These are phyloP conservation scores for Suillus variegatus DNA, from an alignment of 768 basidiomycete species.

Conservation along the genomic window DNA sequence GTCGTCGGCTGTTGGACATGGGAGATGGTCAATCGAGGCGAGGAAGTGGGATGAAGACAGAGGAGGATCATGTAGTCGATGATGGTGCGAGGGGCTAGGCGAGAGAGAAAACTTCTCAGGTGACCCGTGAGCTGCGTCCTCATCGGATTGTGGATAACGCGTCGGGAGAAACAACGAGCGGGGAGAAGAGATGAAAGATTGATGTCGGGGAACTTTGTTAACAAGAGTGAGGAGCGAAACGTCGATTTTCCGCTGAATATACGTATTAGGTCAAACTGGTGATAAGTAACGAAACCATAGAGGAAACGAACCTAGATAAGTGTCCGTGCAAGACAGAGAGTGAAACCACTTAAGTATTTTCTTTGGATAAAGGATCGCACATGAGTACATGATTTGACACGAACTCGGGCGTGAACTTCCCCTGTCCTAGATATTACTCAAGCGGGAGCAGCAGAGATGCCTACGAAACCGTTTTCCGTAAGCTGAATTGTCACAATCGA, in stretches of 20 bases:
- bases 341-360: constrained; percentile 62
- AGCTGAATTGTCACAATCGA: constrained; percentile 1
- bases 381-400: constrained; percentile 83
- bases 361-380: constrained; percentile 51
- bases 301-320: constrained; percentile 53
- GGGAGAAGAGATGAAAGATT: constrained; percentile 52
- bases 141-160: constrained; percentile 6
- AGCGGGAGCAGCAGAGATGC: constrained; percentile 80
- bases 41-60: constrained; percentile 2
- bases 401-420: constrained; percentile 69
- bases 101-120: constrained; percentile 11
- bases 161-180: constrained; percentile 4
- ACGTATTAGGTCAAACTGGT: constrained; percentile 25
- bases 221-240: constrained; percentile 45
- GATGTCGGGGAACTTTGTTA: constrained; percentile 38
- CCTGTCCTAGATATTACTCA: constrained; percentile 52
- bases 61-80: constrained; percentile 2
- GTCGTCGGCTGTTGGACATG: constrained; percentile 41
- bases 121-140: constrained; percentile 7
- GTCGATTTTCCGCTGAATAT: constrained; percentile 37
- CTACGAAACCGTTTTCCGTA: constrained; percentile 38
- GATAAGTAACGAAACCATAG: constrained; percentile 30
- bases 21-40: constrained; percentile 13
- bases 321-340: constrained; percentile 82
- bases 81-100: constrained; percentile 3